Conservation (phyloP, 2,329 filamentous ascomycete species). For the Sclerotinia spermophila region DNA sequence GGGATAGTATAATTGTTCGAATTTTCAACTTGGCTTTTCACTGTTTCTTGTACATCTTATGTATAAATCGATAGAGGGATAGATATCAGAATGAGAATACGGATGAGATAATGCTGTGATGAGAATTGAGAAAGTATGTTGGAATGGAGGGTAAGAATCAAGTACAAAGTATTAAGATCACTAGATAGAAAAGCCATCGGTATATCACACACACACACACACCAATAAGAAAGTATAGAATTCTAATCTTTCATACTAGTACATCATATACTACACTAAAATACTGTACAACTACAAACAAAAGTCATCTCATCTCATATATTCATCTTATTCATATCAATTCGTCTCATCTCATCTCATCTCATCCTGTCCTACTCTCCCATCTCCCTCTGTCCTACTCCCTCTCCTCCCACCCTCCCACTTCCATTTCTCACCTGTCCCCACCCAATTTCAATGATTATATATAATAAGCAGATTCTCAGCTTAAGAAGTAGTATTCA, state of each 20-base stretch:
- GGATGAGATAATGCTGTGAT: too few species aligned
- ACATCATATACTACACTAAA: constrained; percentile 5
- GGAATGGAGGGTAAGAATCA: not conserved
- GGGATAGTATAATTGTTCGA: too few species aligned
- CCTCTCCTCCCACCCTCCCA: not conserved
- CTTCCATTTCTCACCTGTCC: not conserved
- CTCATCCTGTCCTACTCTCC: constrained; percentile 7
- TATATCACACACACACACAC: not conserved
- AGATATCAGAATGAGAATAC: too few species aligned
- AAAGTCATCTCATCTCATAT: constrained; percentile 8
- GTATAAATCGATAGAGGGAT: too few species aligned
- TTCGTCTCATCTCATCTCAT: constrained; percentile 12
- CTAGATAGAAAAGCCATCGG: not conserved
- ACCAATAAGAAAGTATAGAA: not conserved
- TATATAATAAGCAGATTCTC: constrained; percentile 17
- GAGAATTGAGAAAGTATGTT: too few species aligned
- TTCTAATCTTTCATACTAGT: not conserved
- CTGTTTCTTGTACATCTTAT: too few species aligned
- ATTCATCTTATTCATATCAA: constrained; percentile 18
- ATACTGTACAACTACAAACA: constrained; percentile 2
- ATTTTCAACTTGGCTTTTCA: too few species aligned
- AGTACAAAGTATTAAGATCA: not conserved
- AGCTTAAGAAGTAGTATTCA: constrained; percentile 17
- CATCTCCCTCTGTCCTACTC: not conserved
- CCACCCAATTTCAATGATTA: constrained; percentile 19